Percentiles rank a stretch among this genome's conserved stretches.
These are phyloP conservation scores for Exutisphaerella laricina DNA, from an alignment of 2,329 filamentous ascomycete genomes.

Conservation along the genomic window DNA sequence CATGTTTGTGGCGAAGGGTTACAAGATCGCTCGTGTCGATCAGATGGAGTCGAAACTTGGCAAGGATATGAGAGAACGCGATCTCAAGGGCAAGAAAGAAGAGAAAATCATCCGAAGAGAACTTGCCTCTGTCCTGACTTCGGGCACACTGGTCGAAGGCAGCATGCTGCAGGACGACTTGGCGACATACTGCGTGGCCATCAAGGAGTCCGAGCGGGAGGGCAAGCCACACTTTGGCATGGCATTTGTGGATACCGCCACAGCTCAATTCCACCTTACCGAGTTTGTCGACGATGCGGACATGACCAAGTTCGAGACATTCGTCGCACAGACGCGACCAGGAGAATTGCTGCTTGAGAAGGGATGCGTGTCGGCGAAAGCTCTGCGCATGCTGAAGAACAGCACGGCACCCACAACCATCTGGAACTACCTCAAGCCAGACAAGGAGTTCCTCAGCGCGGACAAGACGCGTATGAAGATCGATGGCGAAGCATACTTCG, in stretches of 20 bases:
- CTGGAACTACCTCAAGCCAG: slow-evolving; percentile 88
- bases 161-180: slow-evolving; percentile 98
- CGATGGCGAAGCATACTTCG: slow-evolving; percentile 72
- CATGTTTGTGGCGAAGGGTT: slow-evolving; percentile 96
- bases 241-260: slow-evolving; percentile 91
- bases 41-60: slow-evolving; percentile 93
- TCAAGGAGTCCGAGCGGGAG: slow-evolving; percentile 67
- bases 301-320: slow-evolving; percentile 93
- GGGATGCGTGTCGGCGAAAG: slow-evolving; percentile 71
- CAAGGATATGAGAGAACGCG: slow-evolving; percentile 98
- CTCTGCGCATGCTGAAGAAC: slow-evolving; percentile 88
- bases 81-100: slow-evolving; percentile 60
- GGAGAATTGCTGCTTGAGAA: slow-evolving; percentile 89
- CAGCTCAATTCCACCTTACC: slow-evolving; percentile 89
- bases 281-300: slow-evolving; percentile 89
- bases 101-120: slow-evolving; percentile 94
- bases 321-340: slow-evolving; percentile 85
- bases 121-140: slow-evolving; percentile 82
- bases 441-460: slow-evolving; percentile 84
- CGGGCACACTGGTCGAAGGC: slow-evolving; percentile 88
- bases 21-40: slow-evolving; percentile 93
- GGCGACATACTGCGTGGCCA: slow-evolving; percentile 91
- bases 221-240: slow-evolving; percentile 81
- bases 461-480: slow-evolving; percentile 78
- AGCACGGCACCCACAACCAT: slow-evolving; percentile 89